Conservation (phyloP, 768 basidiomycete species). For the Lactarius pseudohatsudake region DNA sequence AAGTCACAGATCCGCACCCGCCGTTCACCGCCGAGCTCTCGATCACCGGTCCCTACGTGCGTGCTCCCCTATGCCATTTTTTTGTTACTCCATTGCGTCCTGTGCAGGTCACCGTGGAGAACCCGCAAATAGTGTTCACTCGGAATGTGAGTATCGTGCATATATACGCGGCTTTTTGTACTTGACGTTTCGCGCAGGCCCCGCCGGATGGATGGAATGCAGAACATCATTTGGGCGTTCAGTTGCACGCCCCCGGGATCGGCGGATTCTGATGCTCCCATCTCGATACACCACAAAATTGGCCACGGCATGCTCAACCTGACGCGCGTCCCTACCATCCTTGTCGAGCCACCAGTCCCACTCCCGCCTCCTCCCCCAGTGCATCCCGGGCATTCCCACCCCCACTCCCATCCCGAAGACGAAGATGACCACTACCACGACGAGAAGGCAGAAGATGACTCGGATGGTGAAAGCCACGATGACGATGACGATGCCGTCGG, state of each 20-base stretch:
- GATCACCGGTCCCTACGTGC: slow-evolving; percentile 17
- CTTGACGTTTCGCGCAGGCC: slow-evolving; percentile 37
- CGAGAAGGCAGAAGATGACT: too few relatives aligned
- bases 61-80: too few relatives aligned
- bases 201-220: slow-evolving; percentile 39
- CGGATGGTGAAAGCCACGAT: too few relatives aligned
- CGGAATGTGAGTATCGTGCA: too few relatives aligned
- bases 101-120: not conserved
- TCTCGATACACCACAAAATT: slow-evolving; percentile 49
- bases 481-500: too few relatives aligned
- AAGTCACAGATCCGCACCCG: slow-evolving; percentile 35
- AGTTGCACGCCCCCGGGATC: slow-evolving; percentile 47
- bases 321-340: slow-evolving; percentile 31
- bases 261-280: slow-evolving; percentile 41
- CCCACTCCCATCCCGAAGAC: not conserved
- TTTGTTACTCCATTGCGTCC: too few relatives aligned
- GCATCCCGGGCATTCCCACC: not conserved
- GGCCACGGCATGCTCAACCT: slow-evolving; percentile 40
- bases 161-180: too few relatives aligned
- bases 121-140: slow-evolving; percentile 20
- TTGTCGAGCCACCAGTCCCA: slow-evolving; percentile 11
- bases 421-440: not conserved
- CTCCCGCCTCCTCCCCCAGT: too few relatives aligned
- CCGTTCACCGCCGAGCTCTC: slow-evolving; percentile 49
- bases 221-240: slow-evolving; percentile 61